These are phyloP conservation scores for Eimeria tenella DNA, from an alignment of 169 alveolate genomes.

Conservation along the genomic window DNA sequence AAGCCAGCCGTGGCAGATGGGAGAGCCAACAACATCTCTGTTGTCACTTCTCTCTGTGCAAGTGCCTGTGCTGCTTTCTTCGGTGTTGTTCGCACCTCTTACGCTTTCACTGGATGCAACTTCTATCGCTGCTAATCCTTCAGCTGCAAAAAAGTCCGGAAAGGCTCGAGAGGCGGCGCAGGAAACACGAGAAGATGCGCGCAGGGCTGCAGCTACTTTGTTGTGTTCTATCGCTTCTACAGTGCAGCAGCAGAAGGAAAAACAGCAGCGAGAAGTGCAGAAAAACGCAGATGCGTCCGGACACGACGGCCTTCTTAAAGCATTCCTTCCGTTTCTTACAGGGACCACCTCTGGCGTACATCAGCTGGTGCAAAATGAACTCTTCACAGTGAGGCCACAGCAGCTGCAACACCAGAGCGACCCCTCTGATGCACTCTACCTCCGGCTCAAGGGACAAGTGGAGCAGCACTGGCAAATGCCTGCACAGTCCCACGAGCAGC, in stretches of 20 bases:
- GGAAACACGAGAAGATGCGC: slow-evolving; percentile 64
- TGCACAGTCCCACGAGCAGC: slow-evolving; percentile 23
- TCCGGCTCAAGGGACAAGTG: slow-evolving; percentile 27
- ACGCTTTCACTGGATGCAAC: slow-evolving; percentile 15
- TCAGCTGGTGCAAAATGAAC: background rate
- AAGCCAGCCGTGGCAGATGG: slow-evolving; percentile 1
- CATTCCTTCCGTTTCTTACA: slow-evolving; percentile 56
- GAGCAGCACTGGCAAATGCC: slow-evolving; percentile 35
- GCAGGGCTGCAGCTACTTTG: slow-evolving; percentile 71
- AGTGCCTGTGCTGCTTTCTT: slow-evolving; percentile 48
- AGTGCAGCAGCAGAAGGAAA: slow-evolving; percentile 43
- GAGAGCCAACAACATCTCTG: background rate
- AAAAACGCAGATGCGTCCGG: background rate
- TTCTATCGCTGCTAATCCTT: slow-evolving; percentile 4
- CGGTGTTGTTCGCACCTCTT: slow-evolving; percentile 59
- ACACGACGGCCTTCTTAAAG: slow-evolving; percentile 18
- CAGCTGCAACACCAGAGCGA: slow-evolving; percentile 6
- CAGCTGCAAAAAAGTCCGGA: slow-evolving; percentile 14
- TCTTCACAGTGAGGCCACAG: background rate
- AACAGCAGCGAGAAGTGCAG: background rate
- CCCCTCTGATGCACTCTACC: slow-evolving; percentile 9
- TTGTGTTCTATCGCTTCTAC: slow-evolving; percentile 11
- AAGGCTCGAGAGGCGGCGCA: background rate
- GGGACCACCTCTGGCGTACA: slow-evolving; percentile 21
- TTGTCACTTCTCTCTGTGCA: slow-evolving; percentile 55